Conservation (phyloP, 495 filamentous ascomycete genomes). For the Penicillium mononematosum region DNA sequence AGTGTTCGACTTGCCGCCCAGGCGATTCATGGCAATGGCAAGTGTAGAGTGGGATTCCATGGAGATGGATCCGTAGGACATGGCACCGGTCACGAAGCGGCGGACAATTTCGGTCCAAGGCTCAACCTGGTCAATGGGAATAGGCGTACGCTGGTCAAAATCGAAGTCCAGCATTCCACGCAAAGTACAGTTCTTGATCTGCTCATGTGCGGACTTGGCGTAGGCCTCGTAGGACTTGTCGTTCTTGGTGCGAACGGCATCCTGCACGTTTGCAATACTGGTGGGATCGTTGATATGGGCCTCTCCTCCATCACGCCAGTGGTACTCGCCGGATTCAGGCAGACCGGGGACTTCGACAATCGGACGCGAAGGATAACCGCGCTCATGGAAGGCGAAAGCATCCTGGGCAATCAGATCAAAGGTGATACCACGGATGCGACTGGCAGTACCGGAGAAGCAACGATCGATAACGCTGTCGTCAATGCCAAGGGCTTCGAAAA, state of each 20-base stretch:
- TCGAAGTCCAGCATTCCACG: slow-evolving; percentile 97
- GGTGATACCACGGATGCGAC: slow-evolving; percentile 92
- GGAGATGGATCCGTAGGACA: slow-evolving; percentile 99
- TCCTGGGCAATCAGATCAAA: slow-evolving; percentile 96
- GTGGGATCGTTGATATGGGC: slow-evolving; percentile 96
- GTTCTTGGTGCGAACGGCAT: slow-evolving; percentile 97
- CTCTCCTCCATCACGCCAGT: slow-evolving; percentile 98
- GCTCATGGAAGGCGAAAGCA: slow-evolving; percentile 95
- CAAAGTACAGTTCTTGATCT: slow-evolving; percentile 96
- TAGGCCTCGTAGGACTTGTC: slow-evolving; percentile 99
- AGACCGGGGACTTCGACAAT: slow-evolving; percentile 81
- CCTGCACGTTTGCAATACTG: slow-evolving; percentile 96
- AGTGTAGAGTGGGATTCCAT: slow-evolving; percentile 99
- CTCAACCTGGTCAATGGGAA: slow-evolving; percentile 97
- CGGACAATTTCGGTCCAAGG: slow-evolving; percentile 99
- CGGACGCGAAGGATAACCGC: slow-evolving; percentile 81
- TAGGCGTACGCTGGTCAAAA: slow-evolving; percentile 81
- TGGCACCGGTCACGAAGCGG: slow-evolving; percentile 96
- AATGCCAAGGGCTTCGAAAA: slow-evolving; percentile 97
- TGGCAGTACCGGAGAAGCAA: slow-evolving; percentile 94
- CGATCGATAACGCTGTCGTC: slow-evolving; percentile 94
- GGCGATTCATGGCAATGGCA: slow-evolving; percentile 95
- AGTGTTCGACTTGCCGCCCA: slow-evolving; percentile 98
- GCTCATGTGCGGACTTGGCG: slow-evolving; percentile 89
- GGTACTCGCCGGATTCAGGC: slow-evolving; percentile 94